phyloP scores from a whole-genome alignment of 345 rosid species.

The Citrus hindsii region DNA sequence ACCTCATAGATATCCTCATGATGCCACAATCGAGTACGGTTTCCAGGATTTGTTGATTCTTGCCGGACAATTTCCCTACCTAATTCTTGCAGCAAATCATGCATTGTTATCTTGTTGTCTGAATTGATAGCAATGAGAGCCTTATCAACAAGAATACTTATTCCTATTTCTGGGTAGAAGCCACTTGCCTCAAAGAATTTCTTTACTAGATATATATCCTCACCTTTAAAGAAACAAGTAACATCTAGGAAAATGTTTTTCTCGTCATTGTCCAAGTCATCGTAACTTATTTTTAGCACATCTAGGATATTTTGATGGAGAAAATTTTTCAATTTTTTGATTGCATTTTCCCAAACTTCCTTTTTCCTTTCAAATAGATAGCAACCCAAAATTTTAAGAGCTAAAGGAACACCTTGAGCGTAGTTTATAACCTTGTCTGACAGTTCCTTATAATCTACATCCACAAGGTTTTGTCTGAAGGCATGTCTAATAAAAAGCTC shows the following conservation, averaged over 20 bases:
- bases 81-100: neutral
- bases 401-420: neutral
- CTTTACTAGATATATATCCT: too few relatives aligned
- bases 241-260: constrained; percentile 4
- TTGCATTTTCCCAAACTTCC: neutral
- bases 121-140: neutral
- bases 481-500: neutral
- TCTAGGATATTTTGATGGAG: neutral
- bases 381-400: too few relatives aligned
- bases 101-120: neutral
- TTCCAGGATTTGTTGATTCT: too few relatives aligned
- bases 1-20: too few relatives aligned
- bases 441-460: too few relatives aligned
- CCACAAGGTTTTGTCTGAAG: neutral
- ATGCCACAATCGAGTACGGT: too few relatives aligned
- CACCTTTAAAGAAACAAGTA: constrained; percentile 11
- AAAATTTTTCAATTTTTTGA: neutral
- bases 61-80: too few relatives aligned
- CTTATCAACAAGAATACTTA: neutral
- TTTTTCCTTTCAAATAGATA: too few relatives aligned
- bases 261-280: neutral
- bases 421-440: too few relatives aligned
- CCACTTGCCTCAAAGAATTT: neutral
- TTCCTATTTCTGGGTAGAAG: neutral
- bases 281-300: neutral